Evolutionary conservation across 2,329 filamentous ascomycete species (phyloP).

Genomic region (Shiraia sp.): DNA sequence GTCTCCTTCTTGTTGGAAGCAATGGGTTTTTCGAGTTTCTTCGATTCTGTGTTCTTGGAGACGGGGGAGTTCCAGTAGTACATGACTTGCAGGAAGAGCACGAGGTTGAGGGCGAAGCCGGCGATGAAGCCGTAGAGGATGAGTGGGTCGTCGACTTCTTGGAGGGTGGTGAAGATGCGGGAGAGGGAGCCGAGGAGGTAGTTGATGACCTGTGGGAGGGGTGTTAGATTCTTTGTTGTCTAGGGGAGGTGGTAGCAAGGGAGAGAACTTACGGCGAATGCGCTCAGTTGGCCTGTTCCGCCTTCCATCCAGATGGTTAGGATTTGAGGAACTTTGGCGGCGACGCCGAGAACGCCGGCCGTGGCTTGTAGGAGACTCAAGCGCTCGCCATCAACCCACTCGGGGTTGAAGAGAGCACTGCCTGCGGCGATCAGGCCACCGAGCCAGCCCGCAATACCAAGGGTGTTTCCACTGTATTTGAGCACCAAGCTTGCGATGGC

Average conservation of each 20-base stretch:
- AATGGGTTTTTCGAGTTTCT: conserved; percentile 46
- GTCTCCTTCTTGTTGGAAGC: conserved; percentile 37
- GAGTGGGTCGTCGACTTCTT: conserved; percentile 95
- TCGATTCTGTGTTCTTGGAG: conserved; percentile 34
- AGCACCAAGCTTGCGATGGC: conserved; percentile 85
- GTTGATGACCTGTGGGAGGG: conserved; percentile 79
- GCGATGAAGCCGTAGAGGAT: conserved; percentile 95
- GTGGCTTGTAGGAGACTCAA: conserved; percentile 80
- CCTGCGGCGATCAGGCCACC: conserved; percentile 72
- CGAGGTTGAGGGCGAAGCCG: conserved; percentile 84
- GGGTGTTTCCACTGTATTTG: conserved; percentile 72
- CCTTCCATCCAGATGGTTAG: conserved; percentile 81
- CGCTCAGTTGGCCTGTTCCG: conserved; percentile 91
- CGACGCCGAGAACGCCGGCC: conserved; percentile 79
- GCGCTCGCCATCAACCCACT: conserved; percentile 66
- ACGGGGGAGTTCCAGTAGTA: conserved; percentile 84
- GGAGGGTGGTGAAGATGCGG: conserved; percentile 95
- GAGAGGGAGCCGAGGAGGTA: conserved; percentile 91
- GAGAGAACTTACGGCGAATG: conserved; percentile 77
- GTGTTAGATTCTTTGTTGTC: not conserved
- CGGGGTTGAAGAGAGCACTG: conserved; percentile 70
- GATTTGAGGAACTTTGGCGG: conserved; percentile 94
- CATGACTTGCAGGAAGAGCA: conserved; percentile 87
- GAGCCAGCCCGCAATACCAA: conserved; percentile 75
- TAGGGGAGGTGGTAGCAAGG: too few species aligned